Conservation (phyloP, 768 basidiomycete genomes). For the Amanita jacksonii region DNA sequence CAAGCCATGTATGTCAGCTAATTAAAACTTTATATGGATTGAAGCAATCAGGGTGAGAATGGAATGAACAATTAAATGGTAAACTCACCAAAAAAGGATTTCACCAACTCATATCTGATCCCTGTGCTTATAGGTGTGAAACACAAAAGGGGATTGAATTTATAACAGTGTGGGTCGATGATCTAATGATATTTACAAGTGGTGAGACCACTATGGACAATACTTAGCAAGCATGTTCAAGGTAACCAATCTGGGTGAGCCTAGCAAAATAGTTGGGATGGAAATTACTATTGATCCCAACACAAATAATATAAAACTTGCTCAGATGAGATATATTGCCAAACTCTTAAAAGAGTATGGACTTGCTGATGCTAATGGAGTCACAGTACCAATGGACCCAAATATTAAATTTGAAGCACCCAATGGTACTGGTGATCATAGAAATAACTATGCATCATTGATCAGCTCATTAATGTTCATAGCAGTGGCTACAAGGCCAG, state of each 20-base stretch:
- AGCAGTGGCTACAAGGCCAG: slow-evolving; percentile 4
- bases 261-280: too few species aligned
- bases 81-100: neutral
- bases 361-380: too few species aligned
- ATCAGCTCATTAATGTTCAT: slow-evolving; percentile 4
- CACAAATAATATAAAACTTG: too few species aligned
- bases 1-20: neutral
- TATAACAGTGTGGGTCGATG: neutral
- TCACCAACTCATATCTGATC: neutral
- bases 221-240: neutral
- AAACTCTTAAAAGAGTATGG: too few species aligned
- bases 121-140: neutral
- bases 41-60: neutral
- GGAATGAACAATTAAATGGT: neutral
- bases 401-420: too few species aligned
- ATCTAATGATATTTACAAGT: neutral
- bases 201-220: too few species aligned
- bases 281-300: too few species aligned
- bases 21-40: slow-evolving; percentile 3
- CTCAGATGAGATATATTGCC: too few species aligned
- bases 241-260: neutral
- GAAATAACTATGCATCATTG: neutral
- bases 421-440: neutral
- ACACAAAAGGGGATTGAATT: neutral
- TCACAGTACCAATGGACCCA: too few species aligned